phyloP scores from a whole-genome alignment of 2,329 filamentous ascomycete genomes.

The Raffaelea ambrosiae region DNA sequence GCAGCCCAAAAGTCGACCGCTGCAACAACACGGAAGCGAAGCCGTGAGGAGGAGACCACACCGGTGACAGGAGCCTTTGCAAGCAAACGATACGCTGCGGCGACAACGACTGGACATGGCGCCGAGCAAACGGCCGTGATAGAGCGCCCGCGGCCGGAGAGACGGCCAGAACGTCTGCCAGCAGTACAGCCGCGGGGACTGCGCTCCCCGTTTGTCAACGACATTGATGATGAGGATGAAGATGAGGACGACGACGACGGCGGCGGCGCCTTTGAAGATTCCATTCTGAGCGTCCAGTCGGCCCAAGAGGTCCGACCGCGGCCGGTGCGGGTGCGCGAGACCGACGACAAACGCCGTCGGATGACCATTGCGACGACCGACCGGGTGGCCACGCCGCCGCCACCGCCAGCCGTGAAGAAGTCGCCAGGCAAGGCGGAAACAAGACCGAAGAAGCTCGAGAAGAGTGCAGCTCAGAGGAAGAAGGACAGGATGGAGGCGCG shows the following conservation, averaged over 20 bases:
- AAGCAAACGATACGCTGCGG: no score
- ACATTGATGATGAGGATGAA: background rate
- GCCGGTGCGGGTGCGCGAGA: no score
- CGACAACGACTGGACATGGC: no score
- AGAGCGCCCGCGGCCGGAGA: background rate
- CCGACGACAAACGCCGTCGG: conserved; percentile 1
- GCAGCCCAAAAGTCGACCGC: no score
- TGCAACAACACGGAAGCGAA: conserved; percentile 1
- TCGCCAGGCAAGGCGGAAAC: background rate
- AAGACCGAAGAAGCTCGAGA: background rate
- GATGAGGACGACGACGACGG: conserved; percentile 2
- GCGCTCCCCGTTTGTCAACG: no score
- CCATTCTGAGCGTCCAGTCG: conserved; percentile 1
- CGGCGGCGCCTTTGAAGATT: conserved; percentile 4
- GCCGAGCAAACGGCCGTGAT: no score
- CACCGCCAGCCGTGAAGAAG: background rate
- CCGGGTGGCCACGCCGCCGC: background rate
- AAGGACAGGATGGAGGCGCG: background rate
- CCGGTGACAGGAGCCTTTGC: no score
- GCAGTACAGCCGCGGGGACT: background rate
- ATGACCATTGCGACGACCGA: conserved; percentile 3
- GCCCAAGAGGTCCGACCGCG: background rate
- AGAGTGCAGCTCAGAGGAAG: background rate
- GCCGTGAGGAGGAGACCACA: no score
- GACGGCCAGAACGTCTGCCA: background rate